phyloP scores from a whole-genome alignment of 2,329 filamentous ascomycete genomes.

The Colletotrichum musicola region DNA sequence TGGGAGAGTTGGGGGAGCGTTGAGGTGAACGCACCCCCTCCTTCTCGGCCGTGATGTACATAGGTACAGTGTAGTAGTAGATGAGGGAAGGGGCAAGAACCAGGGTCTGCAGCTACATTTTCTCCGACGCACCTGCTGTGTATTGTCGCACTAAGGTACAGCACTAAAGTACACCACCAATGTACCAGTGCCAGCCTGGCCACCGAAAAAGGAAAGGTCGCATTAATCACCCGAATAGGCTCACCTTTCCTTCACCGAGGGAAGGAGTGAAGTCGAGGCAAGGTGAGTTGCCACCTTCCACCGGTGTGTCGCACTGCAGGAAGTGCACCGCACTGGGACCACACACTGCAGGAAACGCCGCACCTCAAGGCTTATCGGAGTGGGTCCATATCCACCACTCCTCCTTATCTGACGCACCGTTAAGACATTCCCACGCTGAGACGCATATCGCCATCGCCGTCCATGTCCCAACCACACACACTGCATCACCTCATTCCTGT shows the following conservation, averaged over 20 bases:
- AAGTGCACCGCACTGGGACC: not conserved
- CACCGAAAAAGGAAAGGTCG: conserved; percentile 30
- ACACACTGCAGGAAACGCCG: no score
- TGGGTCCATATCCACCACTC: not conserved
- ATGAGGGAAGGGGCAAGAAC: conserved; percentile 3
- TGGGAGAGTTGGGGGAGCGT: not conserved
- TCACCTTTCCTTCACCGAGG: conserved; percentile 21
- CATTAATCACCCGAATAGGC: conserved; percentile 27
- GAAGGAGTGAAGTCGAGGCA: not conserved
- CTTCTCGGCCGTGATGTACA: no score
- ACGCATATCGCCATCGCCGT: conserved; percentile 3
- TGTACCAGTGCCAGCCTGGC: no score
- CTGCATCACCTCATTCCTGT: not conserved
- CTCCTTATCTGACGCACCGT: conserved; percentile 1
- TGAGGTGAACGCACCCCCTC: not conserved
- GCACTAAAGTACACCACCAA: not conserved
- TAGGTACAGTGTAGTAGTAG: no score
- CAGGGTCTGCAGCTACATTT: not conserved
- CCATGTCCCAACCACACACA: not conserved
- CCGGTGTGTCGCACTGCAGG: not conserved
- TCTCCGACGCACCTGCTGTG: not conserved
- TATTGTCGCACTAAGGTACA: not conserved
- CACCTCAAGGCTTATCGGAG: not conserved
- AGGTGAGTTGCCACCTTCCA: not conserved
- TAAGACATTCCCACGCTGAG: conserved; percentile 15